Evolutionary conservation across 2,329 filamentous ascomycete species (phyloP), one percentile per base, ranked within the genome.

Genomic region (Fusarium armeniacum): DNA sequence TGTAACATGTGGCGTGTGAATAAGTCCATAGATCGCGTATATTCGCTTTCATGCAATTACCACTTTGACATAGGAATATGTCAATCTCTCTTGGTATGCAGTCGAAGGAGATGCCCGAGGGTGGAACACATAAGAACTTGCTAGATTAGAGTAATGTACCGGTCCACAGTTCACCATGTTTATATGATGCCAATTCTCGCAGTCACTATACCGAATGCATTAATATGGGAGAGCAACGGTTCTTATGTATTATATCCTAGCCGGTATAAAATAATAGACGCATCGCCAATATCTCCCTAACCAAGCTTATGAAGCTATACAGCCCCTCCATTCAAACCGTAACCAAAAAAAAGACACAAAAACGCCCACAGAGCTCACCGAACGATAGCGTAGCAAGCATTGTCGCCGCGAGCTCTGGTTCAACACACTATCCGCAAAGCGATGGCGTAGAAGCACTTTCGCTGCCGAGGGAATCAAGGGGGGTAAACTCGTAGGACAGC

Each of bases 371-470:
- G 84, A 81, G 62, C 82, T 78, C 74, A 75, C 79, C 74, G 66
- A 69, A 78, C 83, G 82, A 86, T 86, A 86, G 84, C 84, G 84
- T 80, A 81, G 62, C 52, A 81, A 65, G 84, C 84, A 86, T 86
- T 86, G 79, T 86, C 83, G 83, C 79, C 78, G 73, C 73, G 72
- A 75, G 77, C 73, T 82, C 83, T 83, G 81, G 83, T 83, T 78
- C 81, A 81, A 84, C 80, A 82, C 83, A 83, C 83, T 83, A 85
- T 83, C 81, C 83, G 68, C 69, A 71, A 69, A 83, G 82, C 82
- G 80, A 85, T 85, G 83, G 84, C 84, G 83, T 84, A 85, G 77
- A 67, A 83, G 83, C 83, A 85, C 83, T 85, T 76, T 85, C 83
- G 81, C 83, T 81, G 83, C 83, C 83, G 83, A 85, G 81, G 52